These are phyloP conservation scores for Coniosporium apollinis DNA, from an alignment of 495 filamentous ascomycete genomes.

Conservation along the genomic window DNA sequence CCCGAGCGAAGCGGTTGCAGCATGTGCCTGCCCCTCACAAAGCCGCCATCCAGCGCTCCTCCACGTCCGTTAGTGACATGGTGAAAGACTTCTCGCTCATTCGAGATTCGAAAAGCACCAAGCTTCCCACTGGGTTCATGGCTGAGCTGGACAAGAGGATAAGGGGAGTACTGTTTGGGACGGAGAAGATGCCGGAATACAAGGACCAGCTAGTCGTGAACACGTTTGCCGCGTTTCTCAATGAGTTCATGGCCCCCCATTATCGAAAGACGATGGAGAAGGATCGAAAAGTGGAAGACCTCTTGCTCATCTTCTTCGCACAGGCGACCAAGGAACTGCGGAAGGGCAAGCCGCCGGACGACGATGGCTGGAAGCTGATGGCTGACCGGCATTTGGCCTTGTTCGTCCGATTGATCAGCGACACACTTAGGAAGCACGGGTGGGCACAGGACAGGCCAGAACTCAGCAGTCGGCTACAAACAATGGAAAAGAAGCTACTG, in stretches of 20 bases:
- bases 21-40: constrained; percentile 42
- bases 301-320: constrained; percentile 76
- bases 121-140: constrained; percentile 67
- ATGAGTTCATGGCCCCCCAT: constrained; percentile 52
- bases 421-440: constrained; percentile 62
- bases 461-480: constrained; percentile 56
- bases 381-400: constrained; percentile 90
- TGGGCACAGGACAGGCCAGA: constrained; percentile 71
- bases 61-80: constrained; percentile 54
- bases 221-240: constrained; percentile 67
- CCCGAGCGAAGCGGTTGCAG: constrained; percentile 71
- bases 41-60: constrained; percentile 39
- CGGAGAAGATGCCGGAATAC: constrained; percentile 60
- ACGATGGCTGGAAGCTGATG: constrained; percentile 82
- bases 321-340: constrained; percentile 79
- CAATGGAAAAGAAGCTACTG: constrained; percentile 82
- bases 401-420: constrained; percentile 74
- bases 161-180: constrained; percentile 48
- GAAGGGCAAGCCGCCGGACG: constrained; percentile 64
- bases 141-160: constrained; percentile 50
- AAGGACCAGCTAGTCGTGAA: constrained; percentile 60
- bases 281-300: constrained; percentile 80
- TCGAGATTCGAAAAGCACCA: constrained; percentile 57
- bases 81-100: constrained; percentile 62
- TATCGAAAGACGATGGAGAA: constrained; percentile 74